Base-by-base conservation (phyloP, 139 green algal genomes). In the Edaphochlamys debaryana region DNA sequence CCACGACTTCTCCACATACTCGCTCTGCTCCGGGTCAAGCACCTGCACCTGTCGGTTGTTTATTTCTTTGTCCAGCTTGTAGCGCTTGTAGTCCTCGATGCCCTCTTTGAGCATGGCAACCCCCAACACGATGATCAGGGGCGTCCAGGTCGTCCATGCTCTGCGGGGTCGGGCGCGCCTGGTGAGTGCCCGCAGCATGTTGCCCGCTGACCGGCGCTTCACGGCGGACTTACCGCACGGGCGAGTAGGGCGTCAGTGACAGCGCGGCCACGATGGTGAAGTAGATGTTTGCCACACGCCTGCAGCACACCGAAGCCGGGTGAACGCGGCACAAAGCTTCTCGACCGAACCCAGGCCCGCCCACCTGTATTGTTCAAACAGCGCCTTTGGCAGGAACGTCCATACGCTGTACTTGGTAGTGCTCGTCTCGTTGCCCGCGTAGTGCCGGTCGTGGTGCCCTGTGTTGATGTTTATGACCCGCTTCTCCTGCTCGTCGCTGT, bases 201-300 rank as follows among this genome's bases (percentile, higher is more conserved):
- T 13, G 15, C 30, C n/a, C 50, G 22, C 68, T 63, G 29, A 40
- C 40, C 42, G 2, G 0, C 25, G 32, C 69, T 13, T n/a, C 1
- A 25, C 30, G 45, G 6, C 34, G 71, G 29, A 87, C 90, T 30
- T 62, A 88, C 86, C 89, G 81, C 48, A 95, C 86, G 38, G 89
- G 88, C 17, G 85, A 89, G 86, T 91, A 91, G 6, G 91, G 87
- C 22, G 93, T 96, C 66, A 90, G 82, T 3, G 93, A 96, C 2
- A 97, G 70, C 11, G 85, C 90, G 3, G 94, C 94, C 22, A 95
- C 87, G 20, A 94, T 36, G 0, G 92, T 93, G 81, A 97, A 97
- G 86, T 97, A 97, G 1, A 94, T 85, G 79, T 97, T 97, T 37
- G 94, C 94, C 0, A 97, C 85, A 27, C 94, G 90, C 80, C 93